A percentile compares a stretch with the other conserved stretches of the same genome.
phyloP scores from a whole-genome alignment of 306 rosid species.

The Betula pendula region DNA sequence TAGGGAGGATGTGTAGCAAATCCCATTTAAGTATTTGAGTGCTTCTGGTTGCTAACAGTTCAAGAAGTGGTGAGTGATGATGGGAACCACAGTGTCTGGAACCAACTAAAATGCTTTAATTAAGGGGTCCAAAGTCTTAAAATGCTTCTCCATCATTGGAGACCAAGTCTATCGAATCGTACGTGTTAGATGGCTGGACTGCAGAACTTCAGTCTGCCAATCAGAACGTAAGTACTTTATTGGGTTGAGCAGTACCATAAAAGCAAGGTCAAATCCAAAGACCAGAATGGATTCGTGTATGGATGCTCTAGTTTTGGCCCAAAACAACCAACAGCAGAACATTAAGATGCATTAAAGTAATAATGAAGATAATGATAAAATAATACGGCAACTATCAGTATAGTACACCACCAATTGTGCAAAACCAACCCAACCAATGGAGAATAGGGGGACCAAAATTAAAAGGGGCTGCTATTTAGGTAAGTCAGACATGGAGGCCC shows the following conservation, averaged over 20 bases:
- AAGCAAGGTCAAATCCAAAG: not conserved
- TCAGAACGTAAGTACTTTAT: not conserved
- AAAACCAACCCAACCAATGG: not conserved
- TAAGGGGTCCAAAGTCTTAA: not conserved
- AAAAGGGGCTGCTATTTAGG: not conserved
- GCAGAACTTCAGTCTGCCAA: not conserved
- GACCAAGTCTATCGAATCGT: not conserved
- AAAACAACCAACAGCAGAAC: not conserved
- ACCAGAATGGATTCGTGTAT: not conserved
- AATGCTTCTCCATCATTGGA: not conserved
- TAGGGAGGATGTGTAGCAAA: too few relatives aligned
- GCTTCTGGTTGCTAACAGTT: constrained; percentile 3
- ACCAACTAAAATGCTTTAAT: not conserved
- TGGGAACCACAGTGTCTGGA: not conserved
- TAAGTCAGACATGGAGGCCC: not conserved
- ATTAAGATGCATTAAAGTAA: not conserved
- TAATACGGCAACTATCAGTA: not conserved
- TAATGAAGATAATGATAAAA: not conserved
- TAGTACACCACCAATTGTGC: constrained; percentile 1
- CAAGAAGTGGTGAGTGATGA: not conserved
- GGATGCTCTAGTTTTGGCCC: constrained; percentile 4
- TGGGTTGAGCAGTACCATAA: not conserved
- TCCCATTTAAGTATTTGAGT: not conserved
- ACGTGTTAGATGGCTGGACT: not conserved
- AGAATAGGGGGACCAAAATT: not conserved